Conservation (phyloP, 1,284 basidiomycete genomes). For the Trametes versicolor region DNA sequence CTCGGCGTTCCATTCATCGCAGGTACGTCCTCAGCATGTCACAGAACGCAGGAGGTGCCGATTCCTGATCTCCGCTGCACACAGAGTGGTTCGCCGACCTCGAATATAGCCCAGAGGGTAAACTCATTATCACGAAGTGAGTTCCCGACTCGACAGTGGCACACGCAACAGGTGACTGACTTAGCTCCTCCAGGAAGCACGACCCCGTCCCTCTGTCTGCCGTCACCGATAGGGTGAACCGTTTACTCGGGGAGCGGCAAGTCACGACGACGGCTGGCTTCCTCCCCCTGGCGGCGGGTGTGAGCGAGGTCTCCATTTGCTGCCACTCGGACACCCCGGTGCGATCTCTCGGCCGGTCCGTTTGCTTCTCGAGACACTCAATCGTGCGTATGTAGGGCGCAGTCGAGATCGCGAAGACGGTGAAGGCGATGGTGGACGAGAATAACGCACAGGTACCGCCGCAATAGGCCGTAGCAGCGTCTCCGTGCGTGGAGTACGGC, state of each 20-base stretch:
- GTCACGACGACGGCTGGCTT: conserved; percentile 58
- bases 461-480: neutral
- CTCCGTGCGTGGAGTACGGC: neutral
- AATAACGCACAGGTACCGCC: conserved; percentile 46
- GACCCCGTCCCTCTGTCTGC: conserved; percentile 54
- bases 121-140: conserved; percentile 65
- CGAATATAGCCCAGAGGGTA: conserved; percentile 63
- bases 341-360: conserved; percentile 29
- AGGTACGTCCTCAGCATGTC: conserved; percentile 46
- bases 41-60: neutral
- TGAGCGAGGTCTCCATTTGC: conserved; percentile 66
- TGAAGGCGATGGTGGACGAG: conserved; percentile 61
- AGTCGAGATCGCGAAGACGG: conserved; percentile 57
- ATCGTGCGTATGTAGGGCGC: conserved; percentile 52
- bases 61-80: neutral
- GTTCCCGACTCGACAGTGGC: conserved; percentile 20
- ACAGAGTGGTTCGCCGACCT: conserved; percentile 73
- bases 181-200: conserved; percentile 53
- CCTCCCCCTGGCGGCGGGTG: conserved; percentile 54
- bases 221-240: conserved; percentile 55
- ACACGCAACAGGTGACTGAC: neutral
- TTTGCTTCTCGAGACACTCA: neutral
- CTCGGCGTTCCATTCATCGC: conserved; percentile 65
- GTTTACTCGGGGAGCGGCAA: conserved; percentile 23
- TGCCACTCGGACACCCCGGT: conserved; percentile 75